Evolutionary conservation across 2,329 filamentous ascomycete genomes (phyloP).

Genomic region (Periconia digitata): DNA sequence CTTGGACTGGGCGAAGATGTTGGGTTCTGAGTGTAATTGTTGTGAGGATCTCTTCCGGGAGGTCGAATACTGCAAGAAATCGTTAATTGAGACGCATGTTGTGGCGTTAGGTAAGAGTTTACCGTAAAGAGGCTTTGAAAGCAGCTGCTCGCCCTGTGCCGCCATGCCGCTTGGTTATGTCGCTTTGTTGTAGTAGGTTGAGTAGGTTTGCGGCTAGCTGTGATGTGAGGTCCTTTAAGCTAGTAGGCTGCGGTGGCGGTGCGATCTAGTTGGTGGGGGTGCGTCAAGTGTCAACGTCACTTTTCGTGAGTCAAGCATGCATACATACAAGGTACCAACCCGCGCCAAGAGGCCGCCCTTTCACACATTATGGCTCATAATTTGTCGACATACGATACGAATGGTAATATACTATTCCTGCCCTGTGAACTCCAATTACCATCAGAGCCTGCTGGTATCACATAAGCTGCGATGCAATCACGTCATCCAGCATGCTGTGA

Average conservation of each 20-base stretch:
- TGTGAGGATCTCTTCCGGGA: slow-evolving; percentile 72
- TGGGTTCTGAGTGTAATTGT: slow-evolving; percentile 63
- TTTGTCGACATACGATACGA: too few relatives aligned
- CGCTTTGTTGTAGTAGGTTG: not conserved
- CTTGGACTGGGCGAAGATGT: slow-evolving; percentile 18
- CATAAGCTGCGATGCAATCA: too few relatives aligned
- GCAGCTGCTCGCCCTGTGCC: not conserved
- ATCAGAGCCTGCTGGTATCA: too few relatives aligned
- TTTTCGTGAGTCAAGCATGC: not conserved
- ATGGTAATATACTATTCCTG: too few relatives aligned
- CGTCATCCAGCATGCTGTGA: too few relatives aligned
- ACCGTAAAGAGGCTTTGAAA: not conserved
- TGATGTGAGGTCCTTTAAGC: not conserved
- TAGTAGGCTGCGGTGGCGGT: not conserved
- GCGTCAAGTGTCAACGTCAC: not conserved
- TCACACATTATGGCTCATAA: not conserved
- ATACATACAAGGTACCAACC: too few relatives aligned
- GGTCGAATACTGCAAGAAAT: slow-evolving; percentile 68
- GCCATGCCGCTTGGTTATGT: not conserved
- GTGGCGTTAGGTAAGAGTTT: not conserved
- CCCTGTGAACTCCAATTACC: too few relatives aligned
- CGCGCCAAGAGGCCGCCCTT: not conserved
- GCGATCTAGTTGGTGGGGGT: not conserved
- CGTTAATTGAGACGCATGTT: not conserved
- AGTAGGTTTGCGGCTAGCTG: not conserved